phyloP scores from a whole-genome alignment of 192 early-diverging fungal species.

The Pilobolus umbonatus region DNA sequence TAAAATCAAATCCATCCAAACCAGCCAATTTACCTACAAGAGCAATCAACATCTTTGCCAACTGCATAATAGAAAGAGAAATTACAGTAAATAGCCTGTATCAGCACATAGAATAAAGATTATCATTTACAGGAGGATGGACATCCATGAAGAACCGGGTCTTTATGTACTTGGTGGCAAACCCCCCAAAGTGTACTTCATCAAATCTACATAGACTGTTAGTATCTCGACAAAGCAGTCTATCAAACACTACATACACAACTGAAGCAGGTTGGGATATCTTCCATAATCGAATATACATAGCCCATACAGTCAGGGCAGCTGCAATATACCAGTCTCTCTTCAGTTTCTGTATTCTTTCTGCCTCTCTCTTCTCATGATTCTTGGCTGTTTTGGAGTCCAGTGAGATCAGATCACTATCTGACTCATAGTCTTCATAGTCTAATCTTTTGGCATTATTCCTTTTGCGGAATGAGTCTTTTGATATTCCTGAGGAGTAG shows the following conservation, averaged over 20 bases:
- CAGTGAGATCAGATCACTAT: neutral
- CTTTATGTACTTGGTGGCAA: conserved; percentile 81
- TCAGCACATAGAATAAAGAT: neutral
- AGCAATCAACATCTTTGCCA: conserved; percentile 44
- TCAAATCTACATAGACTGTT: conserved; percentile 64
- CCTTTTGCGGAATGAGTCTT: neutral
- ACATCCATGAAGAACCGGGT: conserved; percentile 92
- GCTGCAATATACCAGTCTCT: conserved; percentile 22
- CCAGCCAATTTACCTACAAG: conserved; percentile 72
- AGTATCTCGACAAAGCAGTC: neutral
- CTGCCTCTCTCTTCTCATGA: neutral
- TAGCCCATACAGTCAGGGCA: conserved; percentile 25
- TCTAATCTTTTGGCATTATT: neutral
- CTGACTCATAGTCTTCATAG: conserved; percentile 1
- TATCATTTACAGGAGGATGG: conserved; percentile 82
- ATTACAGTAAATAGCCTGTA: neutral
- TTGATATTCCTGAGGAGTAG: neutral
- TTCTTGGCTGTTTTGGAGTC: conserved; percentile 4
- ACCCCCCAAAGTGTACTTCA: conserved; percentile 99
- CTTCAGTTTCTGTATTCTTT: neutral
- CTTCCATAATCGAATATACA: conserved; percentile 37
- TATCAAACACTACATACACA: conserved; percentile 19
- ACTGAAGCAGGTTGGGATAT: conserved; percentile 37
- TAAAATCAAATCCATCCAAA: conserved; percentile 93
- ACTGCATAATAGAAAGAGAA: conserved; percentile 8